These are phyloP conservation scores for Hibiscus mutabilis DNA, from an alignment of 345 rosid species.

Conservation along the genomic window DNA sequence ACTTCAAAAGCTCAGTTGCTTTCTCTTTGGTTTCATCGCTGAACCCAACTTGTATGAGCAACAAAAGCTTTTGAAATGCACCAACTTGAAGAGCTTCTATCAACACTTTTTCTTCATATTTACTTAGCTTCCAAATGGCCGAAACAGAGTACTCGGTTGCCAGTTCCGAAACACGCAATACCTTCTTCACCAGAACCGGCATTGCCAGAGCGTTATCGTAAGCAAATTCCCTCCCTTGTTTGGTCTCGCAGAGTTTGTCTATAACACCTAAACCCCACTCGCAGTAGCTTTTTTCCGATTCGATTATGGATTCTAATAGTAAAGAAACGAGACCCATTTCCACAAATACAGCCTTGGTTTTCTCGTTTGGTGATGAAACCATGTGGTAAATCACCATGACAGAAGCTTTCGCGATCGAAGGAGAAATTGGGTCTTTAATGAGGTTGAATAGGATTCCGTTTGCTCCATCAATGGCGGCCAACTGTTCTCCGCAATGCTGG, in stretches of 20 bases:
- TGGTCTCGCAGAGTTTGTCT: not conserved
- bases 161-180: not conserved
- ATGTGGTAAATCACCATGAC: conserved; percentile 12
- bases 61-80: conserved; percentile 52
- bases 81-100: conserved; percentile 50
- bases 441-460: conserved; percentile 16
- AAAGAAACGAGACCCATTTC: conserved; percentile 21
- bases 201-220: not conserved
- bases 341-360: conserved; percentile 15
- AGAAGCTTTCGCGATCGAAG: conserved; percentile 1
- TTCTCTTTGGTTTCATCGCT: conserved; percentile 44
- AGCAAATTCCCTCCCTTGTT: conserved; percentile 11
- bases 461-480: conserved; percentile 24
- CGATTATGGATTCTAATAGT: not conserved
- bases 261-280: not conserved
- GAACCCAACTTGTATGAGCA: conserved; percentile 48
- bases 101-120: conserved; percentile 19
- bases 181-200: not conserved
- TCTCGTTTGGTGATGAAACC: conserved; percentile 8
- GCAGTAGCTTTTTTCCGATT: not conserved
- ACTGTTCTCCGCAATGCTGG: conserved; percentile 1
- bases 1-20: conserved; percentile 46
- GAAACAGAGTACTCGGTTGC: conserved; percentile 41
- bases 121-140: conserved; percentile 35
- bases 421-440: conserved; percentile 24